A percentile compares a stretch with the other conserved stretches of the same genome.
Conservation (phyloP, 106 monocot species). For the Amphibolis antarctica region DNA sequence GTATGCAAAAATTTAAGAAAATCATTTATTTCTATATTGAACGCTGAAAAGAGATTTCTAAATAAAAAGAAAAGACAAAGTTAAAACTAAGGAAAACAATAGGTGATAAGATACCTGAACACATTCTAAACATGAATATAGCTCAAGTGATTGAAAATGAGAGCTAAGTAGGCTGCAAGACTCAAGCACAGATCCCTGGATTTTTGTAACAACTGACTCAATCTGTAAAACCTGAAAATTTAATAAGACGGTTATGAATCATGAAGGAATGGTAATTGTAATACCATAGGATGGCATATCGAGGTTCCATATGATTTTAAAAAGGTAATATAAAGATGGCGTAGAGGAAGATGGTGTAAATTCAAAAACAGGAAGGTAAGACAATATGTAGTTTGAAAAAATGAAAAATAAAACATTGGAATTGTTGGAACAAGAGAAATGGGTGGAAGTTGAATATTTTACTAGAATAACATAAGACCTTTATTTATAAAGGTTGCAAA, state of each 20-base stretch:
- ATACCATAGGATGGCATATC: not conserved
- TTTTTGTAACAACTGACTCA: constrained; percentile 42
- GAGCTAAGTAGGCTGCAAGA: constrained; percentile 30
- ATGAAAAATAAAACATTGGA: too few species aligned
- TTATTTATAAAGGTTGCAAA: too few species aligned
- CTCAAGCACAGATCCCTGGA: constrained; percentile 31
- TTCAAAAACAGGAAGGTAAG: too few species aligned
- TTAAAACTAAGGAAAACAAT: not conserved
- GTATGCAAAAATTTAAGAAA: not conserved
- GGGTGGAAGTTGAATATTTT: too few species aligned
- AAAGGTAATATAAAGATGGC: too few species aligned
- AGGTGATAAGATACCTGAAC: constrained; percentile 50
- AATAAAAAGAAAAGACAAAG: constrained; percentile 1
- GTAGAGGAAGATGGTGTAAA: too few species aligned
- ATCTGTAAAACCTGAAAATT: constrained; percentile 54
- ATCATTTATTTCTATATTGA: not conserved
- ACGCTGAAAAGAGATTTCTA: not conserved
- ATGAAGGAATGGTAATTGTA: not conserved
- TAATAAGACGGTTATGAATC: not conserved
- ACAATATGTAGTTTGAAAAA: too few species aligned
- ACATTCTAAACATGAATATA: constrained; percentile 18
- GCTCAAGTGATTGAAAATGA: constrained; percentile 11
- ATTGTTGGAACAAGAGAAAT: too few species aligned
- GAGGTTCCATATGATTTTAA: too few species aligned
- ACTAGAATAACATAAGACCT: too few species aligned